A percentile compares a stretch with the other conserved stretches of the same genome.
Conservation (phyloP, 164 flowering plant species). For the Echeveria elegans region DNA sequence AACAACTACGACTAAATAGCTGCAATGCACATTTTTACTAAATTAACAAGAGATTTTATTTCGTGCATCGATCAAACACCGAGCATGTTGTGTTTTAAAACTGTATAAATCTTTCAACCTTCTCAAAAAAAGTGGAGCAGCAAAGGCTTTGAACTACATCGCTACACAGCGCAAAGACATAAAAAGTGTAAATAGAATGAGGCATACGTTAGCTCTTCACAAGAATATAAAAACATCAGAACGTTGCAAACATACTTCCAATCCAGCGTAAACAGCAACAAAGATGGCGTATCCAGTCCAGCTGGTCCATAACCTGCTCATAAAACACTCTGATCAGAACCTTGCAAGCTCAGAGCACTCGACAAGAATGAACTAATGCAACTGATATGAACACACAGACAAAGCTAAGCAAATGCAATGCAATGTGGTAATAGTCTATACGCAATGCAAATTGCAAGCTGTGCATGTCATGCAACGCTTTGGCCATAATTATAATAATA, state of each 20-base stretch:
- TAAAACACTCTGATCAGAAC: not conserved
- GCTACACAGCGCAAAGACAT: not conserved
- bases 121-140: no score
- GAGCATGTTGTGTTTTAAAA: no score
- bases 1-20: not conserved
- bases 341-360: not conserved
- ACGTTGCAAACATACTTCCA: no score
- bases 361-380: no score
- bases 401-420: no score
- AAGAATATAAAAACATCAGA: no score
- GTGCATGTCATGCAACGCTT: no score
- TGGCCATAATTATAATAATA: no score
- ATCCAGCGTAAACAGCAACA: slow-evolving; percentile 84
- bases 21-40: not conserved
- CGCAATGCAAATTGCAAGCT: no score
- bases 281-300: slow-evolving; percentile 96
- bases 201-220: not conserved
- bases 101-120: no score
- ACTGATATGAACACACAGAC: no score
- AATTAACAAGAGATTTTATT: not conserved
- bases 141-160: not conserved
- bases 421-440: no score
- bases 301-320: slow-evolving; percentile 85
- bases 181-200: not conserved
- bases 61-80: not conserved